These are phyloP conservation scores for Ceratobasidium sp. DNA, from an alignment of 1,284 basidiomycete species.

Conservation along the genomic window DNA sequence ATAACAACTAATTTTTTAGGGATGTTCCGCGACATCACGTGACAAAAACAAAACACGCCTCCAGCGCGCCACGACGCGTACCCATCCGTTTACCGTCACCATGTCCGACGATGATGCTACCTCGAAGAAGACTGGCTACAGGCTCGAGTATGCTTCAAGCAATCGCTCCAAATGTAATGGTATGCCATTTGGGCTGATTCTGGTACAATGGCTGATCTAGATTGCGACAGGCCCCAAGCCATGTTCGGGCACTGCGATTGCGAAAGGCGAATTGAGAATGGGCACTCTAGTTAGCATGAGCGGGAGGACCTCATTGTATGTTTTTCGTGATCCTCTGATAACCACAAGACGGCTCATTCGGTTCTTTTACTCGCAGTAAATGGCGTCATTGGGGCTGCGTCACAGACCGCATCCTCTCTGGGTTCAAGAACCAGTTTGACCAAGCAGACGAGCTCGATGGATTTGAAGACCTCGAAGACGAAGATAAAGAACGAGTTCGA, in stretches of 20 bases:
- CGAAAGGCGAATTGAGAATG: slow-evolving; percentile 79
- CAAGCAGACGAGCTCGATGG: slow-evolving; percentile 66
- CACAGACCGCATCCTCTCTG: slow-evolving; percentile 76
- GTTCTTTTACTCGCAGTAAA: slow-evolving; percentile 60
- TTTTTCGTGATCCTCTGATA: neutral
- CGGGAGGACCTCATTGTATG: slow-evolving; percentile 73
- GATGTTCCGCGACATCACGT: neutral
- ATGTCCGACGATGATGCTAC: slow-evolving; percentile 73
- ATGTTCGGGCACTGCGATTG: slow-evolving; percentile 79
- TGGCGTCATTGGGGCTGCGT: slow-evolving; percentile 90
- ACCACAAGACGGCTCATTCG: neutral
- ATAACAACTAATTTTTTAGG: too few species aligned
- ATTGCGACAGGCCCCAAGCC: slow-evolving; percentile 76
- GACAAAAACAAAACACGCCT: slow-evolving; percentile 13
- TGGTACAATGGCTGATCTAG: slow-evolving; percentile 49
- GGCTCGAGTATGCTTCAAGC: slow-evolving; percentile 77
- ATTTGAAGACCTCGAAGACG: slow-evolving; percentile 68
- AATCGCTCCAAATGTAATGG: slow-evolving; percentile 87
- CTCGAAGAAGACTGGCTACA: slow-evolving; percentile 67
- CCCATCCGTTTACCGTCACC: neutral
- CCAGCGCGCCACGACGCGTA: neutral
- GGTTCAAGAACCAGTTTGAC: slow-evolving; percentile 75
- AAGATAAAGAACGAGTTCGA: slow-evolving; percentile 74
- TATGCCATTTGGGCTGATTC: slow-evolving; percentile 55
- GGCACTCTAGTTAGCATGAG: slow-evolving; percentile 83